These are phyloP conservation scores for Nakaseomyces uthaithaninus DNA, from an alignment of 1,139 yeast genomes.

Conservation along the genomic window DNA sequence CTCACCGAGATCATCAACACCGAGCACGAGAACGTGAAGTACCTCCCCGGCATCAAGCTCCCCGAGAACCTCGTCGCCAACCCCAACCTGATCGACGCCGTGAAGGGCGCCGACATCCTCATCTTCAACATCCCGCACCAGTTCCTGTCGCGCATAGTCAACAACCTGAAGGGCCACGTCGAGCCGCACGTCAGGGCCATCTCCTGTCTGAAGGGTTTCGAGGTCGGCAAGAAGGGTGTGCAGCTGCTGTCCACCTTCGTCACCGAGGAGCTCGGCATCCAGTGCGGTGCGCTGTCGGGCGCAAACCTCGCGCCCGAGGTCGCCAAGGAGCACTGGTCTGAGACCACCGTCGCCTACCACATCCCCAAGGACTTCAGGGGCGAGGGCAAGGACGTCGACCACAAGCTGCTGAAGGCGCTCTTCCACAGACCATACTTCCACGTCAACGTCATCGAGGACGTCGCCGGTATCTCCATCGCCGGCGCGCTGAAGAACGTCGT, in stretches of 20 bases:
- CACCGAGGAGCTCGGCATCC: constrained; percentile 65
- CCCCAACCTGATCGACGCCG: constrained; percentile 71
- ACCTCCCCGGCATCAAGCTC: constrained; percentile 71
- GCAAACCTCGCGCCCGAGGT: constrained; percentile 95
- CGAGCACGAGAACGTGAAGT: constrained; percentile 81
- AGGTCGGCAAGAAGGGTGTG: constrained; percentile 73
- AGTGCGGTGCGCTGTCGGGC: constrained; percentile 92
- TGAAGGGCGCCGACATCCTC: constrained; percentile 67
- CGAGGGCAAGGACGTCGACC: constrained; percentile 65
- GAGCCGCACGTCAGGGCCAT: constrained; percentile 68
- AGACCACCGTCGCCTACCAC: constrained; percentile 86
- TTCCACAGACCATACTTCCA: constrained; percentile 97
- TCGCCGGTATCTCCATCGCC: constrained; percentile 87
- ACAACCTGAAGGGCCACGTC: constrained; percentile 68
- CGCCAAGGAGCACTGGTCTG: constrained; percentile 88
- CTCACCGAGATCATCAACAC: constrained; percentile 82
- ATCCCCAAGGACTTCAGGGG: constrained; percentile 62
- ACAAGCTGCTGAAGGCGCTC: constrained; percentile 54
- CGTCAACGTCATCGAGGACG: constrained; percentile 79
- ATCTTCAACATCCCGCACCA: constrained; percentile 94
- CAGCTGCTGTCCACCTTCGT: constrained; percentile 69
- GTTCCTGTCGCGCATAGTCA: constrained; percentile 65
- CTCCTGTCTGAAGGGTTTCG: constrained; percentile 88
- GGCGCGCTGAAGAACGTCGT: constrained; percentile 94
- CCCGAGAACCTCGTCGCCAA: constrained; percentile 78